Base-by-base conservation (phyloP, 2,329 filamentous ascomycete species). In the Penicillium sp. region DNA sequence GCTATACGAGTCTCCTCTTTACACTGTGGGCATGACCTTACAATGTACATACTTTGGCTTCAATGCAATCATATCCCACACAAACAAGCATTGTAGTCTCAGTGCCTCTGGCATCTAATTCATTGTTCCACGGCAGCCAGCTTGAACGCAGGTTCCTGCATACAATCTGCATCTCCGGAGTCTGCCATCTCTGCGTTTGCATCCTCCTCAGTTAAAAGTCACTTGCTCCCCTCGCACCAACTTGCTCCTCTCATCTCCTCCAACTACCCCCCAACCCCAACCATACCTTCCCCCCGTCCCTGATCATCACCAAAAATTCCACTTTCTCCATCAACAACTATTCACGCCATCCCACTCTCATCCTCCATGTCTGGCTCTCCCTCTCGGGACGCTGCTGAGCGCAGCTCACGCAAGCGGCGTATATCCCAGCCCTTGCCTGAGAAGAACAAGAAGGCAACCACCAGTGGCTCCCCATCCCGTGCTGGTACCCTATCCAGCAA, bases 1-100 rank as follows among this genome's bases (percentile, higher is more conserved):
- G 22, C 7, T 41, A 12, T n/a, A n/a, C 15, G 41, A 25, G 5
- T 3, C 35, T 28, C 28, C 2, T 34, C 35, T n/a, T 14, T 4
- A 47, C 5, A 25, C 12, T n/a, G n/a, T 15, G 20, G 35, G 11
- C 20, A 8, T 39, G 17, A 34, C 43, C 25, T 47, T 10, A 28
- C 12, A 41, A 42, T 38, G 39, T 52, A 57, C 37, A 38, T 50
- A 45, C n/a, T 42, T 38, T 53, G 52, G 7, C 25, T 54, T 38
- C 15, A 42, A 34, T 54, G 38, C 35, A 25, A 28, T 50, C 47
- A 20, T 45, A 28, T 47, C 25, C 43, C 43, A 31, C 31, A 31
- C 31, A 31, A 47, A 47, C 7, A 8, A 28, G 14, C 7, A 8
- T 7, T 10, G 25, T 31, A 28, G 14, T 10, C 15, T 31, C 25